Conservation (phyloP, 441 rosid genomes). For the Populus hybrid region DNA sequence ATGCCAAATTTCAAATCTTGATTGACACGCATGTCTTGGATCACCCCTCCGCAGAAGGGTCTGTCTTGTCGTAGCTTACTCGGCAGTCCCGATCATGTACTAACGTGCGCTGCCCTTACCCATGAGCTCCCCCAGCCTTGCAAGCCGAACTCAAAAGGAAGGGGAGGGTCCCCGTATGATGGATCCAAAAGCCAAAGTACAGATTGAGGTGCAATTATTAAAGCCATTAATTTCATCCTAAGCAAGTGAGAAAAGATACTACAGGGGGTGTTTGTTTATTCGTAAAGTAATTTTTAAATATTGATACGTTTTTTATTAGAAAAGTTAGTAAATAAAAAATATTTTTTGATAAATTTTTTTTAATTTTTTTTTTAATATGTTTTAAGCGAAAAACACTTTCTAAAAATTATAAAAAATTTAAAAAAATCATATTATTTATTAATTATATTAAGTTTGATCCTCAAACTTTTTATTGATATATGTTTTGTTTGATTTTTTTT, state of each 20-base stretch:
- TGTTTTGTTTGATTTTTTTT: too few relatives aligned
- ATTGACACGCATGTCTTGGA: constrained; percentile 26
- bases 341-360: too few relatives aligned
- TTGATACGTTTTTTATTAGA: too few relatives aligned
- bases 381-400: too few relatives aligned
- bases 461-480: too few relatives aligned
- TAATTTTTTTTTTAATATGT: too few relatives aligned
- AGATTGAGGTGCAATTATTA: constrained; percentile 73
- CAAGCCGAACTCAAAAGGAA: constrained; percentile 25
- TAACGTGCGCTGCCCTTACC: constrained; percentile 45
- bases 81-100: constrained; percentile 52
- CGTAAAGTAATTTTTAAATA: too few relatives aligned
- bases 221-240: constrained; percentile 62
- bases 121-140: constrained; percentile 21
- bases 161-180: constrained; percentile 55
- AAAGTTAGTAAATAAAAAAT: too few relatives aligned
- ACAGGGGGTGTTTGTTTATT: not conserved
- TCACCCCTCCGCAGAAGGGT: constrained; percentile 19
- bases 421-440: too few relatives aligned
- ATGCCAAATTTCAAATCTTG: constrained; percentile 27
- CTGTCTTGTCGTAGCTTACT: constrained; percentile 31
- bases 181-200: constrained; percentile 74
- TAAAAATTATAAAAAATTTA: too few relatives aligned
- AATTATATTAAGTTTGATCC: too few relatives aligned
- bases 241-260: constrained; percentile 27